Percentiles rank a stretch among this genome's conserved stretches.
Conservation (phyloP, 371 early-diverging fungal genomes). For the Mycotypha africana region DNA sequence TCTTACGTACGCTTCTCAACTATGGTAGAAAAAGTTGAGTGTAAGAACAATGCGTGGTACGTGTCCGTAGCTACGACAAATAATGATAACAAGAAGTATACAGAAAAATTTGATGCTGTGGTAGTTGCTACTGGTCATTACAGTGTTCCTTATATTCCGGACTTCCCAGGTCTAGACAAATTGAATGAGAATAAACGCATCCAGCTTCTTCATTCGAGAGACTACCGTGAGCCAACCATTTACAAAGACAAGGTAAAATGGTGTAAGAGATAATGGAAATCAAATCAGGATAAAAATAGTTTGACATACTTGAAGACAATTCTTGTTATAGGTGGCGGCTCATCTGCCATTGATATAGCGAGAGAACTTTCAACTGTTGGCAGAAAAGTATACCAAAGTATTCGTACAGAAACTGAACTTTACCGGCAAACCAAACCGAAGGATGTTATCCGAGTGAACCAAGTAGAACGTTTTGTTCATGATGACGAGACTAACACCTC, state of each 20-base stretch:
- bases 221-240: slow-evolving; percentile 42
- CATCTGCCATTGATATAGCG: slow-evolving; percentile 48
- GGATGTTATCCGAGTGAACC: slow-evolving; percentile 12
- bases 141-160: slow-evolving; percentile 49
- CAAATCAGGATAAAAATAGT: not conserved
- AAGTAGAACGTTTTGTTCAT: slow-evolving; percentile 1
- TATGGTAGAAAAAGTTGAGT: slow-evolving; percentile 29
- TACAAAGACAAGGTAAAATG: slow-evolving; percentile 44
- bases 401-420: slow-evolving; percentile 26
- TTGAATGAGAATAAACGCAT: slow-evolving; percentile 7
- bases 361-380: slow-evolving; percentile 40
- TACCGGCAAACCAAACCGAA: slow-evolving; percentile 8
- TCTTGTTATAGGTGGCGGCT: slow-evolving; percentile 47
- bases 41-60: slow-evolving; percentile 17
- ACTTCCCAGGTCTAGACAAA: slow-evolving; percentile 34
- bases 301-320: slow-evolving; percentile 22
- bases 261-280: too few species aligned
- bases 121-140: slow-evolving; percentile 60
- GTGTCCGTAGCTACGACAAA: not conserved
- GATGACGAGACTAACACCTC: not conserved
- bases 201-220: slow-evolving; percentile 45
- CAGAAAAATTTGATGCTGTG: slow-evolving; percentile 47
- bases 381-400: slow-evolving; percentile 34
- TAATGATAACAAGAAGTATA: too few species aligned
- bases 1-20: slow-evolving; percentile 39